Conservation (phyloP, 1,284 basidiomycete genomes). For the Ustilago curta region DNA sequence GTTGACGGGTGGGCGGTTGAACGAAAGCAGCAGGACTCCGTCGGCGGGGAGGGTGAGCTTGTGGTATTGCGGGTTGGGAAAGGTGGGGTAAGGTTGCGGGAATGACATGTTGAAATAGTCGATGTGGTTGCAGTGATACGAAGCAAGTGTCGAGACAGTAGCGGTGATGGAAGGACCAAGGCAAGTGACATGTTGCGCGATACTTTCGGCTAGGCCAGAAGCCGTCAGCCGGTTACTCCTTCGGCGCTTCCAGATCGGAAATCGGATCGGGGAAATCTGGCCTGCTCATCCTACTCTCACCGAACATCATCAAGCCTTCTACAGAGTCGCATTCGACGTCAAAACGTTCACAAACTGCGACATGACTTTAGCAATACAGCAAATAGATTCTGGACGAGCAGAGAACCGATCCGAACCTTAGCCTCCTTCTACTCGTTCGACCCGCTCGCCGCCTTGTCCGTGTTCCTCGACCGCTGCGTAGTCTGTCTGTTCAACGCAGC, state of each 20-base stretch:
- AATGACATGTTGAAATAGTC: conserved; percentile 33
- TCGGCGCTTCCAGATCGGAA: background rate
- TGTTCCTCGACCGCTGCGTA: conserved; percentile 34
- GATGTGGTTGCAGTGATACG: background rate
- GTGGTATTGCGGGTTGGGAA: conserved; percentile 50
- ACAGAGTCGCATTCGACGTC: background rate
- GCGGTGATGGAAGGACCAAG: background rate
- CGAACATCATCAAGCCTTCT: background rate
- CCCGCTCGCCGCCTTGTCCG: background rate
- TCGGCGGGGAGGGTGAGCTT: conserved; percentile 52
- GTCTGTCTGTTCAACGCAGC: conserved; percentile 46
- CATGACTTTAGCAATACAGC: background rate
- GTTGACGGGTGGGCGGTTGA: conserved; percentile 65
- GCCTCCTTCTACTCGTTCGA: background rate
- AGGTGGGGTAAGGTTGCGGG: conserved; percentile 45
- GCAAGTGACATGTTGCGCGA: background rate
- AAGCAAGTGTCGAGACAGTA: background rate
- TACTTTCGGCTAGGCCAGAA: background rate
- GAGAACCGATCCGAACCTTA: too few species aligned
- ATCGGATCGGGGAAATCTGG: background rate
- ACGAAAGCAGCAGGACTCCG: conserved; percentile 59
- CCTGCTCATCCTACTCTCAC: background rate
- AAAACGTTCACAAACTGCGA: background rate
- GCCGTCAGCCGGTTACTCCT: background rate
- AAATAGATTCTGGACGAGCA: background rate